Base-by-base conservation (phyloP, 441 rosid genomes). In the Gossypium laxum region DNA sequence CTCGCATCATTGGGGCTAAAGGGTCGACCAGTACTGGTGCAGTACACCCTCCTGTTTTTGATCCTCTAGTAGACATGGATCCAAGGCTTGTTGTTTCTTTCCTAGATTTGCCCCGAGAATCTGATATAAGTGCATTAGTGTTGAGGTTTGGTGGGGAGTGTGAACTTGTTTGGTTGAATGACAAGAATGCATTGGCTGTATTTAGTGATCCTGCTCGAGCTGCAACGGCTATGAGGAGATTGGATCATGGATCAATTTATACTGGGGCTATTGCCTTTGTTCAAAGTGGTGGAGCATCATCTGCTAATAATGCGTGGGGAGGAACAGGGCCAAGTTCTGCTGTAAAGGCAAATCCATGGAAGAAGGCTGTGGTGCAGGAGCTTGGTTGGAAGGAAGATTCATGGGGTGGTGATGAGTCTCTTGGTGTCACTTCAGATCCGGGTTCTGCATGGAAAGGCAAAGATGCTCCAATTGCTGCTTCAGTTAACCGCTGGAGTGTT, bases 91-190 rank as follows among this genome's bases (percentile, higher is more conserved):
- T 93, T 41, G 96, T 93, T 67, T 91, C 93, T 55, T 89, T 96
- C 73, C 80, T 82, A 47, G 97, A 96, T 86, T 86, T 96, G 81
- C 99, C 98, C 0, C 87, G 97, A 79, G 98, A 92, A 75, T 84
- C 96, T 2, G 92, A 95, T 81, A 89, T 91, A 77, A 91, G 93
- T 55, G 91, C 91, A 5, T 78, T 90, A 67, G 96, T 93, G 22
- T 81, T 91, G 68, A 89, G 97, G 72, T 91, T 92, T 82, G 98
- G 98, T 30, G 98, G 98, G 74, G 98, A 95, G 76, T 91, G 98
- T 70, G 96, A 96, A 80, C 85, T 96, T 66, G 88, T 93, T 68
- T 93, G 96, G 99, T 79, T 93, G 81, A 91, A 91, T 75, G 97
- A 93, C 78, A 96, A 93, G 86, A 96, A 93, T 70, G 98, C 97